Evolutionary conservation across 192 early-diverging fungal species (phyloP).

Genomic region (Coemansia sp.): DNA sequence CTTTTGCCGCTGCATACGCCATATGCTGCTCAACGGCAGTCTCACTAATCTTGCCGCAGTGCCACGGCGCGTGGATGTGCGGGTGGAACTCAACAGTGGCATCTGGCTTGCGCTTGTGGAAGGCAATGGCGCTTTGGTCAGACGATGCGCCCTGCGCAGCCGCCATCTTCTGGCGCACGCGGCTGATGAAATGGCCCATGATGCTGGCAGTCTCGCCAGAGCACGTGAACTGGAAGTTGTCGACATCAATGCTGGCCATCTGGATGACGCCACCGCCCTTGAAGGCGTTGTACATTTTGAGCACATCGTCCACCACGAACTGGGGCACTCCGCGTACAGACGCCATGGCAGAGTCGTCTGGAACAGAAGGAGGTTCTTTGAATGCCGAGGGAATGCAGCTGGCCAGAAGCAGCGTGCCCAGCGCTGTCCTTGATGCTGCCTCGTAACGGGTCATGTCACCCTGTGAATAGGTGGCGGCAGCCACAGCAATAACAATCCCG

Average conservation of each 20-base stretch:
- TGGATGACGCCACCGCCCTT: conserved; percentile 55
- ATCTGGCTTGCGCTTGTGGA: conserved; percentile 79
- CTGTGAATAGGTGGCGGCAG: conserved; percentile 59
- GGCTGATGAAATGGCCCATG: conserved; percentile 78
- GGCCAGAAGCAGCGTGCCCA: conserved; percentile 79
- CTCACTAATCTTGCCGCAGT: conserved; percentile 64
- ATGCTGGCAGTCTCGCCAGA: conserved; percentile 61
- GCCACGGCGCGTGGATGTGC: conserved; percentile 73
- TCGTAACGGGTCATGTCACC: conserved; percentile 46
- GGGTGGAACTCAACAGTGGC: conserved; percentile 79
- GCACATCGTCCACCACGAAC: conserved; percentile 68
- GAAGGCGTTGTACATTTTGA: conserved; percentile 77
- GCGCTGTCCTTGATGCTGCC: conserved; percentile 72
- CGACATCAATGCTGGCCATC: conserved; percentile 70
- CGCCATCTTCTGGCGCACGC: conserved; percentile 82
- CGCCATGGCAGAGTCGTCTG: conserved; percentile 84
- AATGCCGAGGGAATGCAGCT: conserved; percentile 77
- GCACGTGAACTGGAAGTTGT: conserved; percentile 71
- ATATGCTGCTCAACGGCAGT: conserved; percentile 59
- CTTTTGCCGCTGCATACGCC: conserved; percentile 65
- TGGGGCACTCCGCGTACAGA: conserved; percentile 71
- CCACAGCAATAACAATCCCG: conserved; percentile 84
- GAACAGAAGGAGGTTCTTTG: conserved; percentile 67
- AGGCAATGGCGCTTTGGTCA: conserved; percentile 83
- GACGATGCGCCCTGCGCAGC: conserved; percentile 36